Evolutionary conservation across 2,329 filamentous ascomycete genomes (phyloP).

Genomic region (Mollisia scopiformis): DNA sequence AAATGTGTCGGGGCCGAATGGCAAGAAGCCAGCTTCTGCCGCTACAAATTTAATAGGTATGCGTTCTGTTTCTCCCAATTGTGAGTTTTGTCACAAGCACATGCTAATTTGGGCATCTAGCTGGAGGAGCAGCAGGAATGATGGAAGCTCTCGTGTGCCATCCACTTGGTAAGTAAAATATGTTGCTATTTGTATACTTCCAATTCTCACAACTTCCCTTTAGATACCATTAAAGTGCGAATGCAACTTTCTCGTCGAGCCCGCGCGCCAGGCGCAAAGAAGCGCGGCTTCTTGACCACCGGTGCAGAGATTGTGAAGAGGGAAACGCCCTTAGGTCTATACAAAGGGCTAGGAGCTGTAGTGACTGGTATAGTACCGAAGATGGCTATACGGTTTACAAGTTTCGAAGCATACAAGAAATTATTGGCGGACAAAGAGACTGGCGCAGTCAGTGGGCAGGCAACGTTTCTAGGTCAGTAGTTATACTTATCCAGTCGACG

Average conservation of each 20-base stretch:
- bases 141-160: slow-evolving; percentile 98
- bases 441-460: slow-evolving; percentile 68
- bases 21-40: slow-evolving; percentile 78
- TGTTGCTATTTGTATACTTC: too few species aligned
- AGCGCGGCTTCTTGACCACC: slow-evolving; percentile 85
- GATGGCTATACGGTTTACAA: slow-evolving; percentile 99
- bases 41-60: slow-evolving; percentile 90
- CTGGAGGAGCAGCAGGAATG: slow-evolving; percentile 96
- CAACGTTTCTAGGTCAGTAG: slow-evolving; percentile 69
- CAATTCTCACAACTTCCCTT: neutral
- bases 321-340: slow-evolving; percentile 90
- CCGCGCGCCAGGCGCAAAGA: slow-evolving; percentile 76
- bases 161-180: slow-evolving; percentile 70
- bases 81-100: slow-evolving; percentile 11
- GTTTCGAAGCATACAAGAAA: slow-evolving; percentile 95
- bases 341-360: slow-evolving; percentile 98
- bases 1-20: slow-evolving; percentile 42
- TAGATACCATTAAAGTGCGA: slow-evolving; percentile 96
- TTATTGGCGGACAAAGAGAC: slow-evolving; percentile 69
- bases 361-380: slow-evolving; percentile 96
- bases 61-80: slow-evolving; percentile 13
- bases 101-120: slow-evolving; percentile 48
- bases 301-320: slow-evolving; percentile 84
- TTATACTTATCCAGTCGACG: neutral
- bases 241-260: slow-evolving; percentile 96